These are phyloP conservation scores for Nidularia sp. DNA, from an alignment of 768 basidiomycete genomes.

Conservation along the genomic window DNA sequence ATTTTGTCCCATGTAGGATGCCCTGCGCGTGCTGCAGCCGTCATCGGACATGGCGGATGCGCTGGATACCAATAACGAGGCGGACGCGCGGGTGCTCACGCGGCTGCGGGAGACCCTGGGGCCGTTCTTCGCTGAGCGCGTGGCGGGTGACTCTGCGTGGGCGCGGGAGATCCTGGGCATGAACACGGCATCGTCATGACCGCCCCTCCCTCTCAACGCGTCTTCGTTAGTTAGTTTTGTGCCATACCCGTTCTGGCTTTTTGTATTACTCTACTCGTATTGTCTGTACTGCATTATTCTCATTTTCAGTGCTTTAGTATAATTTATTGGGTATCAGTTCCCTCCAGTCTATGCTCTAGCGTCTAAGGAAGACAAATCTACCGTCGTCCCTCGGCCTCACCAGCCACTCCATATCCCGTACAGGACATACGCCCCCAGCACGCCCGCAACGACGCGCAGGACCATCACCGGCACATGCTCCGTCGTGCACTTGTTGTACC, in stretches of 20 bases:
- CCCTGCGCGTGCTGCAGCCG: conserved; percentile 55
- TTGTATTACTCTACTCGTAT: no score
- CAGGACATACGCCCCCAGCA: conserved; percentile 22
- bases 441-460: conserved; percentile 23
- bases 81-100: conserved; percentile 41
- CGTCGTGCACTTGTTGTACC: conserved; percentile 35
- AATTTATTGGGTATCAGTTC: no score
- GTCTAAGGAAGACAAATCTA: no score
- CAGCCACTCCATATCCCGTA: conserved; percentile 24
- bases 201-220: no score
- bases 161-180: conserved; percentile 32
- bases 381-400: conserved; percentile 2
- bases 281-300: no score
- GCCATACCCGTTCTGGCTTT: no score
- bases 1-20: conserved; percentile 36
- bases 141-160: conserved; percentile 62
- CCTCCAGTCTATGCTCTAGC: no score
- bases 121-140: conserved; percentile 52
- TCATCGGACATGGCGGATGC: conserved; percentile 56
- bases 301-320: no score
- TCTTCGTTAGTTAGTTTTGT: no score
- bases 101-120: conserved; percentile 56
- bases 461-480: conserved; percentile 26
- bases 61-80: conserved; percentile 42
- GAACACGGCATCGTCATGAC: background rate